These are phyloP conservation scores for Phytopythium helicoides DNA, from an alignment of 352 stramenopile species.

Conservation along the genomic window DNA sequence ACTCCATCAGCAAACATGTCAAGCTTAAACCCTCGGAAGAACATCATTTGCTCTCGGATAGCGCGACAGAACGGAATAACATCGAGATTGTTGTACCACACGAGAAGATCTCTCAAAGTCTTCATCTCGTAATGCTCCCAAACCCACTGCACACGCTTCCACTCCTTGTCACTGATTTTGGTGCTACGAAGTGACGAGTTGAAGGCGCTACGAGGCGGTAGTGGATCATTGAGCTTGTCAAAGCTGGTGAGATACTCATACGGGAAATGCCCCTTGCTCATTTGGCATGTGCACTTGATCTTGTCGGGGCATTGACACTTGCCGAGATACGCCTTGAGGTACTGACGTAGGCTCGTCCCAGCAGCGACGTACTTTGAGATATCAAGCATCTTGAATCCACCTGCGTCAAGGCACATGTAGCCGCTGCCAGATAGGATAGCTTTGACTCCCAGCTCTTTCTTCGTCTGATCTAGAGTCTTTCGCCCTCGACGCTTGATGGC, in stretches of 20 bases:
- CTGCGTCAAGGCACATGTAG: conserved; percentile 31
- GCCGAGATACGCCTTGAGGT: conserved; percentile 25
- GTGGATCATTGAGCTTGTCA: conserved; percentile 18
- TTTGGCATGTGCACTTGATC: conserved; percentile 19
- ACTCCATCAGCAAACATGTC: conserved; percentile 28
- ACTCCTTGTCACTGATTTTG: conserved; percentile 7
- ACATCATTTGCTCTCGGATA: conserved; percentile 13
- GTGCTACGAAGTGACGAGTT: conserved; percentile 15
- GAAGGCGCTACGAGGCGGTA: conserved; percentile 21
- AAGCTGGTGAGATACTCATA: conserved; percentile 37
- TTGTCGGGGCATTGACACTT: conserved; percentile 29
- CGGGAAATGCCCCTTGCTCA: conserved; percentile 21
- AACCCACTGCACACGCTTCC: conserved; percentile 17
- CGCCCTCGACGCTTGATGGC: conserved; percentile 18
- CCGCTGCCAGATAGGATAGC: neutral
- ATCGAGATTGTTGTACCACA: conserved; percentile 35
- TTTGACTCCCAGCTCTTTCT: no score
- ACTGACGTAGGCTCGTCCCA: conserved; percentile 21
- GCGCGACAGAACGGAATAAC: conserved; percentile 20
- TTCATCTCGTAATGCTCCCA: conserved; percentile 34
- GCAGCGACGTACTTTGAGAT: conserved; percentile 29
- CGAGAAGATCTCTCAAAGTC: conserved; percentile 21
- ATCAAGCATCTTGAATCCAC: conserved; percentile 28
- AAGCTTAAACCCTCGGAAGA: conserved; percentile 17
- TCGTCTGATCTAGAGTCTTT: no score